Evolutionary conservation across 305 asterid species (phyloP).

Genomic region (Solanum hybrid): DNA sequence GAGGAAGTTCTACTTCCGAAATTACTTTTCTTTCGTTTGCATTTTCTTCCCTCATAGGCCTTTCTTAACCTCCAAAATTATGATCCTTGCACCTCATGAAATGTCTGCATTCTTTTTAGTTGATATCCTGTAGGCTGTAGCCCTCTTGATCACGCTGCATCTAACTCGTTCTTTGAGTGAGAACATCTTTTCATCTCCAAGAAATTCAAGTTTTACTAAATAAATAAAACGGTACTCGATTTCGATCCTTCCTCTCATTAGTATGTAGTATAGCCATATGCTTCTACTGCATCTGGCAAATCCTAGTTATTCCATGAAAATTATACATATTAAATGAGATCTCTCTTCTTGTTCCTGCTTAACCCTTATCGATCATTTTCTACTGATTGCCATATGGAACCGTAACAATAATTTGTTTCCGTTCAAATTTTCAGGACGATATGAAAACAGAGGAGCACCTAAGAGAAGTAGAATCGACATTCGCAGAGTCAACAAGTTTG

Average conservation of each 20-base stretch:
- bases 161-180: neutral
- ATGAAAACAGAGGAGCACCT: constrained; percentile 20
- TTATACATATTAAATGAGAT: neutral
- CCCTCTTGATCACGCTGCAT: neutral
- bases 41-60: neutral
- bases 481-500: constrained; percentile 14
- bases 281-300: neutral
- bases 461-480: constrained; percentile 15
- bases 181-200: neutral
- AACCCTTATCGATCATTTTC: neutral
- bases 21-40: neutral
- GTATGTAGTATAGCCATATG: neutral
- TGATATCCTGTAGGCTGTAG: neutral
- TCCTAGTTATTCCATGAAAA: neutral
- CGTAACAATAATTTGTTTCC: neutral
- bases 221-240: neutral
- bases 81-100: neutral
- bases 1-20: neutral
- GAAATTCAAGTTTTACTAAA: neutral
- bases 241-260: neutral
- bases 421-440: constrained; percentile 17
- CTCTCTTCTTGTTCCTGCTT: neutral
- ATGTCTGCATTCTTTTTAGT: neutral
- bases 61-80: neutral
- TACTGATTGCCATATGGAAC: neutral